Evolutionary conservation across 2,329 filamentous ascomycete species (phyloP).

Genomic region (Hypoxylon rubiginosum): DNA sequence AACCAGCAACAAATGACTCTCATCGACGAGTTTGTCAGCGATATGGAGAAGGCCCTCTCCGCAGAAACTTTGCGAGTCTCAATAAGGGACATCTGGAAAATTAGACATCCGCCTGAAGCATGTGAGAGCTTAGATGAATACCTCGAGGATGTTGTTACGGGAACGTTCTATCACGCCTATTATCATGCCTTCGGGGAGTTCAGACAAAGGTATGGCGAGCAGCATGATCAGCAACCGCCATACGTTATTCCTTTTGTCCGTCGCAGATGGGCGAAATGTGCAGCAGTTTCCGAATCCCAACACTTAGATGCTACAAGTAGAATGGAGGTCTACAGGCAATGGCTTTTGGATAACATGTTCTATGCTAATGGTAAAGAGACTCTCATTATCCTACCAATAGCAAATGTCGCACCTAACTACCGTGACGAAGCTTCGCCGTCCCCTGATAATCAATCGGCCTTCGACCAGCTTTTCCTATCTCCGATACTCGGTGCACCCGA

Average conservation of each 20-base stretch:
- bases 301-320: not conserved
- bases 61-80: too few relatives aligned
- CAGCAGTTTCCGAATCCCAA: not conserved
- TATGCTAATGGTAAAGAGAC: not conserved
- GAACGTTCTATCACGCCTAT: not conserved
- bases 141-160: not conserved
- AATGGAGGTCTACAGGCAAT: not conserved
- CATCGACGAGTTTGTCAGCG: constrained; percentile 5
- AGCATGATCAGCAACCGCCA: not conserved
- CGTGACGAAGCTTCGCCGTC: not conserved
- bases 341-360: not conserved
- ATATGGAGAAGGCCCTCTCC: constrained; percentile 2
- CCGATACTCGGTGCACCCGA: constrained; percentile 15
- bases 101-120: not conserved
- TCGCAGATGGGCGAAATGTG: not conserved
- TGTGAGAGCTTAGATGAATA: not conserved
- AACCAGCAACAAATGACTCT: not conserved
- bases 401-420: constrained; percentile 1
- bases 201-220: too few relatives aligned
- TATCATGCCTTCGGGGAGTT: not conserved
- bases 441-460: not conserved
- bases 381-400: not conserved
- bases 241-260: constrained; percentile 11
- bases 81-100: too few relatives aligned
- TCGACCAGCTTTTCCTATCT: constrained; percentile 7